Percentiles rank a stretch among this genome's conserved stretches.
Evolutionary conservation across 2,329 filamentous ascomycete genomes (phyloP).

Genomic region (Pleomassaria siparia): DNA sequence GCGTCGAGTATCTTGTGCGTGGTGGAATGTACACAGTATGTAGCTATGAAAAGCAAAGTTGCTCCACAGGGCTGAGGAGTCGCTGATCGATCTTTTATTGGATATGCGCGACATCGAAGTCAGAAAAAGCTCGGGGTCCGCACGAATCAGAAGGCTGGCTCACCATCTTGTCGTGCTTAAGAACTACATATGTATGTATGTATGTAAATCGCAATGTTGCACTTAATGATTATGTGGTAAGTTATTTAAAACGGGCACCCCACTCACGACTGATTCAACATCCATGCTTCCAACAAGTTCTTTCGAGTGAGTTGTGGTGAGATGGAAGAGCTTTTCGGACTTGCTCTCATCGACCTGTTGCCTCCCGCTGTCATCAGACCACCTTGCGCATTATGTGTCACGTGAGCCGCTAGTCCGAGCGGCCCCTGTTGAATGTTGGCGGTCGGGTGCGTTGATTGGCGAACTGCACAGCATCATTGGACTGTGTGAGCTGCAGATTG

Average conservation of each 20-base stretch:
- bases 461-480: conserved; percentile 8
- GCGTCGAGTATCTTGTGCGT: conserved; percentile 7
- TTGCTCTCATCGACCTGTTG: background rate
- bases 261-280: too few species aligned
- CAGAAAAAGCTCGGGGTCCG: background rate
- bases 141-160: background rate
- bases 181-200: too few species aligned
- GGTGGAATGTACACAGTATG: too few species aligned
- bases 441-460: conserved; percentile 4
- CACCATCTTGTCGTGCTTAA: background rate
- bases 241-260: too few species aligned
- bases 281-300: too few species aligned
- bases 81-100: conserved; percentile 7
- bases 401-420: conserved; percentile 14
- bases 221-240: too few species aligned
- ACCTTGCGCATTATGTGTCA: conserved; percentile 7
- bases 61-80: conserved; percentile 16
- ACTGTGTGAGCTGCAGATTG: conserved; percentile 26
- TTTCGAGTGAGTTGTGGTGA: background rate
- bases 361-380: background rate
- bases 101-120: conserved; percentile 8
- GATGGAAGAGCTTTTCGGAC: background rate
- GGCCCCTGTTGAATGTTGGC: background rate
- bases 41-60: conserved; percentile 11
- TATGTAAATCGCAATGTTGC: too few species aligned